A percentile compares a stretch with the other conserved stretches of the same genome.
These are phyloP conservation scores for Xerocomus spinulosus DNA, from an alignment of 768 basidiomycete genomes.

Conservation along the genomic window DNA sequence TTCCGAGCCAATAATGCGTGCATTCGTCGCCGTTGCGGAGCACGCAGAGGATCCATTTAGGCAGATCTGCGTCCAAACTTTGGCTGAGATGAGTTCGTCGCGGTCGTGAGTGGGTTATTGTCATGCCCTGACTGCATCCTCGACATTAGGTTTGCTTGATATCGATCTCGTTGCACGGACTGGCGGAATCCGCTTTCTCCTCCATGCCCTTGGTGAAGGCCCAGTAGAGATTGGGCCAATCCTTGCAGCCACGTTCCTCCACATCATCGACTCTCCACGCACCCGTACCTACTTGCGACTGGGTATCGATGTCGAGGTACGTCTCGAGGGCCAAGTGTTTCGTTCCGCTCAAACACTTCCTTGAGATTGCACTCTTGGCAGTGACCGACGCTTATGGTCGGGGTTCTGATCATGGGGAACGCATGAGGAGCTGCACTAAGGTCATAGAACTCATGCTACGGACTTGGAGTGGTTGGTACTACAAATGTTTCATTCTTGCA, in stretches of 20 bases:
- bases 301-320: slow-evolving; percentile 86
- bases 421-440: slow-evolving; percentile 71
- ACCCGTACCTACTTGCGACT: slow-evolving; percentile 73
- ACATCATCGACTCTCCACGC: slow-evolving; percentile 80
- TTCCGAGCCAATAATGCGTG: slow-evolving; percentile 76
- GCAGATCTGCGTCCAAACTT: slow-evolving; percentile 74
- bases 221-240: slow-evolving; percentile 77
- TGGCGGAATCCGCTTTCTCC: slow-evolving; percentile 79
- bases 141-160: slow-evolving; percentile 73
- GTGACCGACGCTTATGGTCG: slow-evolving; percentile 93
- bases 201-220: slow-evolving; percentile 88
- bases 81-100: slow-evolving; percentile 81
- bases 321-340: slow-evolving; percentile 9
- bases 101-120: slow-evolving; percentile 3
- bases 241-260: slow-evolving; percentile 74
- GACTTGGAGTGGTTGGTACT: slow-evolving; percentile 84
- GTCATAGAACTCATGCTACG: slow-evolving; percentile 80
- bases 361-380: slow-evolving; percentile 77
- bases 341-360: not conserved
- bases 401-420: slow-evolving; percentile 69
- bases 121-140: slow-evolving; percentile 7
- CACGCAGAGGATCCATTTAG: slow-evolving; percentile 88
- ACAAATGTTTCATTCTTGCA: not conserved
- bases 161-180: slow-evolving; percentile 75
- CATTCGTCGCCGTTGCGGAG: slow-evolving; percentile 90